A percentile compares a stretch with the other conserved stretches of the same genome.
phyloP scores from a whole-genome alignment of 257 asterid species.

The Solanum chaucha region DNA sequence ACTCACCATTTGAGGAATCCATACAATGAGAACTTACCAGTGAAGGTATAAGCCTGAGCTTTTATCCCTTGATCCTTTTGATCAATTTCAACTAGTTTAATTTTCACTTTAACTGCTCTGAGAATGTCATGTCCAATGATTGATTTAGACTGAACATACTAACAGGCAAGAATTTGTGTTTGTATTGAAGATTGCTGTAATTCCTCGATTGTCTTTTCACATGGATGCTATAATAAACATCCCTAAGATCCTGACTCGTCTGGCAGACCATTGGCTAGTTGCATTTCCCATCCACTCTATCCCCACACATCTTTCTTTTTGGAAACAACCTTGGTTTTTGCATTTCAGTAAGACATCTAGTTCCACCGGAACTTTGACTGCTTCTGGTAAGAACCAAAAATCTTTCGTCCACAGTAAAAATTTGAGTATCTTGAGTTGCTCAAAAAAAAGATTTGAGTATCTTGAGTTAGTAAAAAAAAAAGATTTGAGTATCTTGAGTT shows the following conservation, averaged over 20 bases:
- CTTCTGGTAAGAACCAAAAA: background rate
- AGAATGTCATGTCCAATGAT: background rate
- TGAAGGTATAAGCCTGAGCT: slow-evolving; percentile 34
- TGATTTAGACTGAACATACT: background rate
- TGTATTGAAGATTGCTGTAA: background rate
- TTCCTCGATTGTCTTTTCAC: background rate
- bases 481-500: background rate
- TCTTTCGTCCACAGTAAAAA: background rate
- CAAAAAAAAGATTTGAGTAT: background rate
- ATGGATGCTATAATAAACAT: background rate
- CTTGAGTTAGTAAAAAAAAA: background rate
- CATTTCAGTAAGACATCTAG: background rate
- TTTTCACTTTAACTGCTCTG: background rate
- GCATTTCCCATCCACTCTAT: background rate
- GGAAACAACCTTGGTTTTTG: background rate
- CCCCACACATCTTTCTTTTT: background rate
- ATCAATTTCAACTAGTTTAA: background rate
- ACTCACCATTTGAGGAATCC: slow-evolving; percentile 78
- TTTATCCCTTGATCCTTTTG: background rate
- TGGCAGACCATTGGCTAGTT: background rate
- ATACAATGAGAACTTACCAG: slow-evolving; percentile 64
- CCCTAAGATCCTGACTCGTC: background rate
- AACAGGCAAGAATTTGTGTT: background rate
- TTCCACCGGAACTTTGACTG: background rate
- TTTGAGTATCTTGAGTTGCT: background rate